A percentile compares a stretch with the other conserved stretches of the same genome.
phyloP scores from a whole-genome alignment of 352 stramenopile species.

The Phytophthora capsici region DNA sequence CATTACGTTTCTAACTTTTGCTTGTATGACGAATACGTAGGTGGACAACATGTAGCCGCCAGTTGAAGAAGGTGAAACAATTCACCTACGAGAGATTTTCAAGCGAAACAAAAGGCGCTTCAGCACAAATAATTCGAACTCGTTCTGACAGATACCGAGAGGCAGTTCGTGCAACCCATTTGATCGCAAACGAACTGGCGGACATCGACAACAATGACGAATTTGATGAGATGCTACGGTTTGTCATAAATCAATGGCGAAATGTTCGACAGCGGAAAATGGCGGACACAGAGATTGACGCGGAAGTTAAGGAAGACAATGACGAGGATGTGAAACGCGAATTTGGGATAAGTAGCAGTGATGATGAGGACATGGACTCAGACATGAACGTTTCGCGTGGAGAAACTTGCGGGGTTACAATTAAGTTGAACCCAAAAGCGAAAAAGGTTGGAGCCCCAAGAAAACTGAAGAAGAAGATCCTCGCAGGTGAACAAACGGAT shows the following conservation, averaged over 20 bases:
- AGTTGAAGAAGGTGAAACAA: background rate
- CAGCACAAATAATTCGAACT: background rate
- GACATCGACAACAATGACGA: conserved; percentile 13
- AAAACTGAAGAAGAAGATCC: background rate
- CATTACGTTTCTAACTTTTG: too few relatives aligned
- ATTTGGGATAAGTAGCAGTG: background rate
- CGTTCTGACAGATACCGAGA: conserved; percentile 4
- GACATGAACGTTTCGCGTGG: background rate
- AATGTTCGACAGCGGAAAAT: conserved; percentile 9
- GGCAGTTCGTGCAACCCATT: conserved; percentile 8
- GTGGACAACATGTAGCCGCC: too few relatives aligned
- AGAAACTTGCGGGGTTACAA: background rate
- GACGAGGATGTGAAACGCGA: background rate
- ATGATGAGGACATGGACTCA: background rate
- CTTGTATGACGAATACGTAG: too few relatives aligned
- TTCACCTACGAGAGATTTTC: background rate
- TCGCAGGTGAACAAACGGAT: background rate
- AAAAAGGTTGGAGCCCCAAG: background rate
- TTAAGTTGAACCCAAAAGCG: background rate
- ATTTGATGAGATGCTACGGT: conserved; percentile 11
- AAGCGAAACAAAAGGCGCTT: background rate
- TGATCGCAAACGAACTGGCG: conserved; percentile 17
- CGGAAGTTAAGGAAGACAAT: background rate
- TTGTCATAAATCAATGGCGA: conserved; percentile 13
- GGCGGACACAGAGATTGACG: background rate